Evolutionary conservation across 306 rosid species (phyloP).

Genomic region (Carpinus fangiana): DNA sequence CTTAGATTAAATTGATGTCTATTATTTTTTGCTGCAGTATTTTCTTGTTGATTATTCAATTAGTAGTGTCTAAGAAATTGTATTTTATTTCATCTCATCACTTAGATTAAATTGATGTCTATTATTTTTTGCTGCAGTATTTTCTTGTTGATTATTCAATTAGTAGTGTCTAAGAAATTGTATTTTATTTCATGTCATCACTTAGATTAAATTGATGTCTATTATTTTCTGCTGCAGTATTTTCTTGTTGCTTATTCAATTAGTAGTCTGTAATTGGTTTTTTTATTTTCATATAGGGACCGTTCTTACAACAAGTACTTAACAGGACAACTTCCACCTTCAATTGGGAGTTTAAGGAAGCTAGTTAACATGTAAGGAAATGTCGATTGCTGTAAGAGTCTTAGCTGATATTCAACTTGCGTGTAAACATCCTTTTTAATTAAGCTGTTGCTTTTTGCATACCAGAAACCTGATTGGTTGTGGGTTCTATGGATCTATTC

Average conservation of each 20-base stretch:
- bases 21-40: no score
- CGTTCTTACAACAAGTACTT: background rate
- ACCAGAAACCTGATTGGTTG: background rate
- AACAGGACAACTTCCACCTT: background rate
- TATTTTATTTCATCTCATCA: background rate
- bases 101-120: background rate
- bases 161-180: no score
- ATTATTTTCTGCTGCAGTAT: no score
- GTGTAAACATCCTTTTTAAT: background rate
- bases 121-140: background rate
- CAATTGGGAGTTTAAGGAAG: background rate
- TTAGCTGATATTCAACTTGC: background rate
- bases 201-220: no score
- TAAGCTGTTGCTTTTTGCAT: constrained; percentile 1
- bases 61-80: background rate
- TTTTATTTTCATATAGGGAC: background rate
- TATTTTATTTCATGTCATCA: no score
- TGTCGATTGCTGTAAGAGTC: background rate
- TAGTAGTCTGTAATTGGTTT: background rate
- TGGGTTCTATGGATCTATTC: background rate
- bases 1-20: no score
- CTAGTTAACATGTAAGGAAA: background rate
- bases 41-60: no score
- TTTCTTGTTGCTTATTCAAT: background rate
- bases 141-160: no score